Conservation (phyloP, 1,284 basidiomycete species). For the Apiotrichum akiyoshidainum region DNA sequence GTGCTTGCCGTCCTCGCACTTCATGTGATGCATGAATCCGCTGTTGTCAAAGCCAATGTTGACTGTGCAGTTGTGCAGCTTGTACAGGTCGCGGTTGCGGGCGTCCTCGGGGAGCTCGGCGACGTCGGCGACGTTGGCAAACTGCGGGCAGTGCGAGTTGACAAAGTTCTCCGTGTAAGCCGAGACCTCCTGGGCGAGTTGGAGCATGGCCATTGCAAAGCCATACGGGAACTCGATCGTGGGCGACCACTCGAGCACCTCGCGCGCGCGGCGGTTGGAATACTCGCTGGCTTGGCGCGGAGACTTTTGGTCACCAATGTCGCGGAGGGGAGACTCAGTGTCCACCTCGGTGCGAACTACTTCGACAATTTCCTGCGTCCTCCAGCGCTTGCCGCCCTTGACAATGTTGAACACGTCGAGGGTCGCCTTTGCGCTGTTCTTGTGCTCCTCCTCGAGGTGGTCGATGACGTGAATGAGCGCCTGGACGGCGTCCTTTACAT, state of each 20-base stretch:
- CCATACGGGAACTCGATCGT: constrained; percentile 26
- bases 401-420: constrained; percentile 39
- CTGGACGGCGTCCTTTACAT: constrained; percentile 41
- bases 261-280: constrained; percentile 14
- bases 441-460: constrained; percentile 4
- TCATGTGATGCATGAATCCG: constrained; percentile 44
- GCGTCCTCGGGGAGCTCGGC: constrained; percentile 27
- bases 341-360: constrained; percentile 33
- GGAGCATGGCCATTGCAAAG: constrained; percentile 25
- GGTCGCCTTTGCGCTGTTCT: constrained; percentile 1
- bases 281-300: constrained; percentile 16
- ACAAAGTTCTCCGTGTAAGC: constrained; percentile 35
- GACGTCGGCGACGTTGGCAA: not conserved
- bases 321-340: constrained; percentile 41
- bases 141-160: constrained; percentile 26
- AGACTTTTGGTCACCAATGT: constrained; percentile 30
- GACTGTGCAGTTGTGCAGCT: constrained; percentile 44
- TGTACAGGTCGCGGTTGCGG: constrained; percentile 39
- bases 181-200: constrained; percentile 25
- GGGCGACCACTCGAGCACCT: constrained; percentile 33
- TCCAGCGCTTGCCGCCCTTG: constrained; percentile 38
- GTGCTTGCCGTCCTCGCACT: constrained; percentile 41
- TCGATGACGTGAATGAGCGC: constrained; percentile 28
- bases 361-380: constrained; percentile 36
- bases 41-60: constrained; percentile 43